Percentiles rank a stretch among this genome's conserved stretches.
phyloP scores from a whole-genome alignment of 768 basidiomycete species.

The Tephrocybe sp. region DNA sequence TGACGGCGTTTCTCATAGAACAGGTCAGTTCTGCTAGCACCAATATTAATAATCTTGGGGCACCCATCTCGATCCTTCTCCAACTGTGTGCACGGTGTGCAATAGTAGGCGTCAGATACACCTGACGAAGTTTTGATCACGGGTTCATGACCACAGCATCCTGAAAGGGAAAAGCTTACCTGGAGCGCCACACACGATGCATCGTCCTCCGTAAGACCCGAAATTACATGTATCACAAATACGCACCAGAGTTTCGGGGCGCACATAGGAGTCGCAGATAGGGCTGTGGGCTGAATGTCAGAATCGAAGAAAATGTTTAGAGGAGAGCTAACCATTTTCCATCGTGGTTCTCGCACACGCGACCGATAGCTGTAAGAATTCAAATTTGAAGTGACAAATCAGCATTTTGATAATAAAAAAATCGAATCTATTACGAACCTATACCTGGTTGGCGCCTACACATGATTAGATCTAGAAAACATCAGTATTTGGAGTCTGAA shows the following conservation, averaged over 20 bases:
- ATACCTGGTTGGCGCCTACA: constrained; percentile 97
- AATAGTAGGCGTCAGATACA: constrained; percentile 98
- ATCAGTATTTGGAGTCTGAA: background rate
- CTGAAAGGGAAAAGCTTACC: constrained; percentile 45
- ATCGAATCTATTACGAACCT: constrained; percentile 45
- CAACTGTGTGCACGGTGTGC: constrained; percentile 89
- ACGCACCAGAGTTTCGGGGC: constrained; percentile 94
- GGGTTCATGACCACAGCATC: background rate
- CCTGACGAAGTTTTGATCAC: constrained; percentile 58
- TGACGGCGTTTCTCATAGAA: constrained; percentile 83
- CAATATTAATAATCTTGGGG: constrained; percentile 97
- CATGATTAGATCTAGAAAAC: constrained; percentile 84
- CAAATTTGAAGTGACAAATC: background rate
- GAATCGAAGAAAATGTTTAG: background rate
- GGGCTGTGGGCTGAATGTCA: constrained; percentile 60
- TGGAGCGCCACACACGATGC: constrained; percentile 95
- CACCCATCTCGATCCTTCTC: constrained; percentile 98
- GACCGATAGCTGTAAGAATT: constrained; percentile 74
- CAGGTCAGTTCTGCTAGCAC: constrained; percentile 85
- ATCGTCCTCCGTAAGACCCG: constrained; percentile 93
- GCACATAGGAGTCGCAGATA: constrained; percentile 97
- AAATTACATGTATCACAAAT: constrained; percentile 99
- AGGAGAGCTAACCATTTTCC: constrained; percentile 83
- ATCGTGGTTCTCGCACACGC: constrained; percentile 97
- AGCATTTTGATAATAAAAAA: constrained; percentile 10